Percentiles rank a stretch among this genome's conserved stretches.
Evolutionary conservation across 495 filamentous ascomycete species (phyloP).

Genomic region (Xylaria venustula): DNA sequence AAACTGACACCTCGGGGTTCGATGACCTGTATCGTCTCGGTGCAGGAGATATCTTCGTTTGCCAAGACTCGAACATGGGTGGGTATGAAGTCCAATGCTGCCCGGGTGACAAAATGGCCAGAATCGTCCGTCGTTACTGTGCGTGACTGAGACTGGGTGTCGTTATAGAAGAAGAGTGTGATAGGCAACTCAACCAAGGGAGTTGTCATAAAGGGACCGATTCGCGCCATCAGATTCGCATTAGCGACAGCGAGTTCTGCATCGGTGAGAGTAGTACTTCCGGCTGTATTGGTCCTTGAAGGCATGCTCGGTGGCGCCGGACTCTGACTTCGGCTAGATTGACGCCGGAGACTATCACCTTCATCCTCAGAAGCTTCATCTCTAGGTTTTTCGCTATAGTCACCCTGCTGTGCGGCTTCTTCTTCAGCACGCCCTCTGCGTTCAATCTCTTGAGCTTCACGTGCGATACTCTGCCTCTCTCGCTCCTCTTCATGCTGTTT

Average conservation of each 20-base stretch:
- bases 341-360: slow-evolving; percentile 12
- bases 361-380: slow-evolving; percentile 34
- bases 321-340: slow-evolving; percentile 19
- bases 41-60: slow-evolving; percentile 78
- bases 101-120: slow-evolving; percentile 80
- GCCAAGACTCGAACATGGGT: slow-evolving; percentile 86
- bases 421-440: slow-evolving; percentile 67
- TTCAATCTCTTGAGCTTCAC: slow-evolving; percentile 72
- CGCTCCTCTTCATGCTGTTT: slow-evolving; percentile 42
- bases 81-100: slow-evolving; percentile 81
- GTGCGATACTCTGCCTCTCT: slow-evolving; percentile 62
- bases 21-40: slow-evolving; percentile 70
- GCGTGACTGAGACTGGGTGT: slow-evolving; percentile 69
- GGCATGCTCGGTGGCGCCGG: slow-evolving; percentile 30
- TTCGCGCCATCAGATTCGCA: slow-evolving; percentile 76
- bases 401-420: slow-evolving; percentile 65
- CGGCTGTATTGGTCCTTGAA: slow-evolving; percentile 32
- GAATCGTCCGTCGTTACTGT: slow-evolving; percentile 78
- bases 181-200: slow-evolving; percentile 71
- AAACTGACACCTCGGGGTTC: slow-evolving; percentile 82
- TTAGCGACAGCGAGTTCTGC: slow-evolving; percentile 79
- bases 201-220: slow-evolving; percentile 84
- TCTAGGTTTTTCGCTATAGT: slow-evolving; percentile 44
- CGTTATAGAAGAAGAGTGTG: slow-evolving; percentile 91
- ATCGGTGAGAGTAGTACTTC: slow-evolving; percentile 54